phyloP scores from a whole-genome alignment of 179 eudicot genomes.

The Gypsophila paniculata region DNA sequence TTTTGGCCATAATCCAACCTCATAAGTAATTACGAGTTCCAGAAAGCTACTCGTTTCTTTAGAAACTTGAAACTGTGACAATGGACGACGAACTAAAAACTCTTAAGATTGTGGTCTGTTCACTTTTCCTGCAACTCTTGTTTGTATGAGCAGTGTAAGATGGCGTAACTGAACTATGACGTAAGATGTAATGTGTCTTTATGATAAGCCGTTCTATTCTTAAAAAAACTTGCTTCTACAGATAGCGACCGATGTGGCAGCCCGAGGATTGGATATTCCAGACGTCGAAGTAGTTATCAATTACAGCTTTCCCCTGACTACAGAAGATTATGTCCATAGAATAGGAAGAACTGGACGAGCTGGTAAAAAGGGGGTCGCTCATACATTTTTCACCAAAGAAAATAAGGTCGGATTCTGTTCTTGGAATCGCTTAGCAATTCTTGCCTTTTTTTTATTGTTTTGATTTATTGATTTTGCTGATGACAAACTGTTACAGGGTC shows the following conservation, averaged over 20 bases:
- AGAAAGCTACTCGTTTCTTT: not conserved
- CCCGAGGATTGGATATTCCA: slow-evolving; percentile 97
- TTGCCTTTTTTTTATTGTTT: not conserved
- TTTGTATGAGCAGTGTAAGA: not conserved
- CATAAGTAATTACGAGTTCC: not conserved
- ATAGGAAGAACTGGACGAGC: slow-evolving; percentile 98
- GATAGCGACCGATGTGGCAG: slow-evolving; percentile 99
- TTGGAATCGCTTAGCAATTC: not conserved
- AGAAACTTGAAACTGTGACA: not conserved
- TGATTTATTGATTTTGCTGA: slow-evolving; percentile 5
- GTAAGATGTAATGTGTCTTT: not conserved
- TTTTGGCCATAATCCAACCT: not conserved
- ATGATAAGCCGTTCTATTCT: not conserved
- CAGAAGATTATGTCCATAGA: slow-evolving; percentile 97
- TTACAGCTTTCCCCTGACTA: slow-evolving; percentile 92
- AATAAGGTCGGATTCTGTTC: slow-evolving; percentile 57
- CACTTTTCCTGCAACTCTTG: not conserved
- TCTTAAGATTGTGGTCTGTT: not conserved
- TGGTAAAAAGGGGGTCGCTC: slow-evolving; percentile 99
- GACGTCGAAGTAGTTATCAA: slow-evolving; percentile 97
- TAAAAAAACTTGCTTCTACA: slow-evolving; percentile 29
- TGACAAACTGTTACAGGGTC: slow-evolving; percentile 40
- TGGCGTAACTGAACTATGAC: not conserved
- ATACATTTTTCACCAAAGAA: slow-evolving; percentile 88
- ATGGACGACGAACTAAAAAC: not conserved